Evolutionary conservation across 768 basidiomycete species (phyloP), one percentile per base, ranked within the genome.

Genomic region (Boletus vermiculosoides): DNA sequence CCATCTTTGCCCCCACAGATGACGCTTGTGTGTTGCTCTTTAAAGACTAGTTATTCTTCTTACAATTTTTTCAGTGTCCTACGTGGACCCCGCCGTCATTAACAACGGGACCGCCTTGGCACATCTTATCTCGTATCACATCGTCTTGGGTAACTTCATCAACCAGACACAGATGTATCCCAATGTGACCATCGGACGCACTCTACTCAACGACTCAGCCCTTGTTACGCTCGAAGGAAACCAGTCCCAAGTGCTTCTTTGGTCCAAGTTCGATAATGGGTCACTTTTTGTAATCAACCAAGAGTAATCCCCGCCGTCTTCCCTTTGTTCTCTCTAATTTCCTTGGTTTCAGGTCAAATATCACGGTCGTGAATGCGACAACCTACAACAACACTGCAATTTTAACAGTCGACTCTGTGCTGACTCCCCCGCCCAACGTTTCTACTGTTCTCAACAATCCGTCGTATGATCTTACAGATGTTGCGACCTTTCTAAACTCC

Each of bases 101-200:
- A 60, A 64, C 42, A 74, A 80, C 56, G 34, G 65, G 4, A 73
- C 69, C 16, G 49, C 61, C 22, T 63, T 87, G 12, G 77, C 80
- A 40, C 72, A 83, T 58, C 70, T 81, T 41, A 58, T 87, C 39
- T 73, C 82, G 6, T 86, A 85, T 66, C 85, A 86, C 66, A 68
- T 86, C 58, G 73, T 86, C 9, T 63, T 76, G 46, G 83, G 84
- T 25, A 74, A 83, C 57, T 79, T 84, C 67, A 56, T 73, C 42
- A 74, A 77, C 5, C 57, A 71, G 11, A 73, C 77, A n/a, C 70
- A 73, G 12, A 67, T 71, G 16, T 80, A 73, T 55, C 86, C 87
- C 2, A 83, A 81, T 61, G 75, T 78, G 59, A 88, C 87, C 0
- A 71, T 91, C 52, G 85, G 84, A 2, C 80, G 85, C 40, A 86